Conservation (phyloP, 1,139 yeast species). For the Geotrichum phurueaensis region DNA sequence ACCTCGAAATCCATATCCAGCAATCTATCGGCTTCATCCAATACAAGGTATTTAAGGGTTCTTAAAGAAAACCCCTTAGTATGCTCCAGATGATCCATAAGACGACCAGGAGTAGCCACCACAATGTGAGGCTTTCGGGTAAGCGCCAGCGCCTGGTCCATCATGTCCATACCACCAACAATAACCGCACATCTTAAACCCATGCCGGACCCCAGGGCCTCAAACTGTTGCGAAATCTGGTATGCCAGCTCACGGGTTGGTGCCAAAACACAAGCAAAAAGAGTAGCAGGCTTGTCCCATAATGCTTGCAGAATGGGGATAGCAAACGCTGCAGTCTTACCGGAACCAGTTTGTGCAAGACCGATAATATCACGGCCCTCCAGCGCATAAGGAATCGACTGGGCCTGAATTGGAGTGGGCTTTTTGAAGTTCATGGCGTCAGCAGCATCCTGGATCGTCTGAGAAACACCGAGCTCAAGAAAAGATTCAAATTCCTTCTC, state of each 20-base stretch:
- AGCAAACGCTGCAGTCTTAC: constrained; percentile 83
- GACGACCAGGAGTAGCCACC: constrained; percentile 95
- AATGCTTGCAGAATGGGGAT: constrained; percentile 85
- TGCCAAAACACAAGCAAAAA: constrained; percentile 82
- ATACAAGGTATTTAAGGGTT: constrained; percentile 73
- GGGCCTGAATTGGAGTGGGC: constrained; percentile 93
- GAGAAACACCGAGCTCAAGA: constrained; percentile 12
- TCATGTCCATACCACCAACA: constrained; percentile 98
- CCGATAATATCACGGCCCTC: constrained; percentile 90
- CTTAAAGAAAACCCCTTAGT: constrained; percentile 87
- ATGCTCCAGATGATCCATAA: constrained; percentile 90
- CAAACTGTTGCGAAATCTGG: constrained; percentile 92
- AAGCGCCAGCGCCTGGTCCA: constrained; percentile 92
- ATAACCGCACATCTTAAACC: constrained; percentile 82
- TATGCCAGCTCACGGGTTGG: constrained; percentile 97
- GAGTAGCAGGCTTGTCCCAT: constrained; percentile 84
- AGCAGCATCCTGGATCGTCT: constrained; percentile 51
- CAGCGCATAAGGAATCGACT: constrained; percentile 86
- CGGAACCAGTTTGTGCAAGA: constrained; percentile 93
- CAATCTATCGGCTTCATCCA: constrained; percentile 96
- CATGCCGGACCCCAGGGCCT: constrained; percentile 85
- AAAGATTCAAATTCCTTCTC: constrained; percentile 12
- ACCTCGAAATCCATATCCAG: constrained; percentile 97
- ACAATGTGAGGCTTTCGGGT: constrained; percentile 91
- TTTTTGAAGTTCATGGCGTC: constrained; percentile 70